Evolutionary conservation across 2,329 filamentous ascomycete genomes (phyloP).

Genomic region (Aureobasidium leucospermi): DNA sequence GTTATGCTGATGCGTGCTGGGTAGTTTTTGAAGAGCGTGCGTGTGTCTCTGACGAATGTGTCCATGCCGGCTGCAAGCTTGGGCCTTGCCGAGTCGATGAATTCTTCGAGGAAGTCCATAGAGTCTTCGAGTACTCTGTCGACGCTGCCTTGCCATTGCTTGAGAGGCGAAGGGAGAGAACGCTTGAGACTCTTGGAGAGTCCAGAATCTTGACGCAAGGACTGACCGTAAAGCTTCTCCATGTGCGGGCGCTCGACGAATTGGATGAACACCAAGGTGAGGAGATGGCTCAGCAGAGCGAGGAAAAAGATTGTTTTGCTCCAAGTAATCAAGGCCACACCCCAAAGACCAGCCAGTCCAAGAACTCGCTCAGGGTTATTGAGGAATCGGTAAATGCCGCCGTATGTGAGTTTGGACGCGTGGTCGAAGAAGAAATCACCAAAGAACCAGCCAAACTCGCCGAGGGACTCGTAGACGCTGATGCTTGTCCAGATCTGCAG

Average conservation of each 20-base stretch:
- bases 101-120: constrained; percentile 81
- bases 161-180: constrained; percentile 74
- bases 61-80: constrained; percentile 81
- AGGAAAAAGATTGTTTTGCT: constrained; percentile 80
- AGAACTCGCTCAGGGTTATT: constrained; percentile 96
- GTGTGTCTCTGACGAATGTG: constrained; percentile 80
- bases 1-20: constrained; percentile 80
- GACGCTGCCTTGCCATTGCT: constrained; percentile 76
- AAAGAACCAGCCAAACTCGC: constrained; percentile 98
- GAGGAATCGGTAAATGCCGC: constrained; percentile 93
- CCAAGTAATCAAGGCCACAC: constrained; percentile 86
- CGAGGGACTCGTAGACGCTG: constrained; percentile 90
- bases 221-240: constrained; percentile 90
- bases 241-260: constrained; percentile 95
- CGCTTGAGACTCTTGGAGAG: constrained; percentile 85
- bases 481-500: constrained; percentile 88
- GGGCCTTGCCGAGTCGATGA: constrained; percentile 76
- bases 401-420: constrained; percentile 82
- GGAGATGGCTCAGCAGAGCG: constrained; percentile 74
- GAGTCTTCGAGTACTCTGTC: constrained; percentile 83
- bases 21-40: constrained; percentile 80
- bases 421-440: constrained; percentile 98
- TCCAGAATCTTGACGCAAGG: constrained; percentile 77
- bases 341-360: constrained; percentile 92
- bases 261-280: constrained; percentile 82